Evolutionary conservation across 2,329 filamentous ascomycete genomes (phyloP).

Genomic region (Parascedosporium putredinis): DNA sequence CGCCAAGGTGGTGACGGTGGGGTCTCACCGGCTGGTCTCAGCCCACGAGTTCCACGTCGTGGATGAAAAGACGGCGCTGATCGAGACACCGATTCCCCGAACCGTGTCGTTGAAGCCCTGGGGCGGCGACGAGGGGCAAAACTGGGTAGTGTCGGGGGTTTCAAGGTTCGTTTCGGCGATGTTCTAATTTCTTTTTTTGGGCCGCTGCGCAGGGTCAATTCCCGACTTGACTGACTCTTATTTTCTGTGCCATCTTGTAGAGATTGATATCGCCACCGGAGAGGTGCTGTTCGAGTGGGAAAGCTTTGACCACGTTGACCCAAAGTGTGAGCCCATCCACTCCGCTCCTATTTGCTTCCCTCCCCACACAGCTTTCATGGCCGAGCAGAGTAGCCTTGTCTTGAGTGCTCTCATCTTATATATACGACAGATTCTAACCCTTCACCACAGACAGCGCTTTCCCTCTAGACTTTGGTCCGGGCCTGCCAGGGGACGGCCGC

Average conservation of each 20-base stretch:
- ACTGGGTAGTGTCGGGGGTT: conserved; percentile 8
- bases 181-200: no score
- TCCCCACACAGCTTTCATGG: no score
- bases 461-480: not conserved
- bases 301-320: conserved; percentile 11
- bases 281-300: conserved; percentile 37
- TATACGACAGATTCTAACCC: not conserved
- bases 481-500: conserved; percentile 10
- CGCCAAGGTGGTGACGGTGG: not conserved
- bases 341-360: not conserved
- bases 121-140: conserved; percentile 3
- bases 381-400: no score
- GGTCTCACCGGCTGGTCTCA: not conserved
- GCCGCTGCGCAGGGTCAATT: no score
- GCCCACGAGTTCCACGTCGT: conserved; percentile 1
- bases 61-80: not conserved
- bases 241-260: not conserved
- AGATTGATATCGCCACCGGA: conserved; percentile 31
- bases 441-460: not conserved
- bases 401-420: no score
- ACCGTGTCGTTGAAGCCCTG: not conserved
- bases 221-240: not conserved
- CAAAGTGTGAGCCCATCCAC: conserved; percentile 5
- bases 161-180: no score
- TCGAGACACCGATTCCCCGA: not conserved